Evolutionary conservation across 352 stramenopile genomes (phyloP), one percentile per base, ranked within the genome.

Genomic region (Globisporangium cederbergense): DNA sequence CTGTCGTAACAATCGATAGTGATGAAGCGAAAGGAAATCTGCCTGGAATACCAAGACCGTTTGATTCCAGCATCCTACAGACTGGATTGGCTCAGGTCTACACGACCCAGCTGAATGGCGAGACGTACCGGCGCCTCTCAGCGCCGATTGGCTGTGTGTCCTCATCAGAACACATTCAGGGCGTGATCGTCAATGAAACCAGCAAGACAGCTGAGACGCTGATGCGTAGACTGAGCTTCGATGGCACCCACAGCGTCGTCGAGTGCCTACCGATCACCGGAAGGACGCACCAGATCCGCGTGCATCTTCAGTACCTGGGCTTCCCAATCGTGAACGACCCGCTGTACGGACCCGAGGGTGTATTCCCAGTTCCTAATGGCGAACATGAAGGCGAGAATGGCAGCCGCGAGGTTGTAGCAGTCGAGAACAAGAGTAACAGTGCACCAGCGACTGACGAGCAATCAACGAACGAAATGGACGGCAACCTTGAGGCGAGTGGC

Each of bases 321-420:
- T 87, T 87, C 64, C 90, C 96, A 0, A 98, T 98, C 70, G 91
- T 83, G 18, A 98, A 98, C 67, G 94, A 98, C 67, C 90, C 94
- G n/a, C 88, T 94, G 60, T 98, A 98, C 71, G 95, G 93, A 32
- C 49, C 66, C 28, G n/a, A 47, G 9, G 22, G 50, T 43, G 67
- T n/a, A 22, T 2, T 22, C n/a, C 5, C 13, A 36, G 14, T 22
- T 28, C 0, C 10, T 50, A n/a, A 20, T 18, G 20, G 47, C 14
- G 40, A n/a, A 7, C 13, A 46, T 40, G 30, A 43, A 43, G 30
- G 18, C 22, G 28, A 16, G 20, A 45, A 50, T 54, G 13, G 25
- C 4, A 20, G 2, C n/a, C 13, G 30, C 20, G 42, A 49, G 16
- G 36, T 5, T 7, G 7, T 13, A 4, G 18, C 34, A 50, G 4